Evolutionary conservation across 139 green algal genomes (phyloP), one percentile per base, ranked within the genome.

Genomic region (Nannochloris sp.): DNA sequence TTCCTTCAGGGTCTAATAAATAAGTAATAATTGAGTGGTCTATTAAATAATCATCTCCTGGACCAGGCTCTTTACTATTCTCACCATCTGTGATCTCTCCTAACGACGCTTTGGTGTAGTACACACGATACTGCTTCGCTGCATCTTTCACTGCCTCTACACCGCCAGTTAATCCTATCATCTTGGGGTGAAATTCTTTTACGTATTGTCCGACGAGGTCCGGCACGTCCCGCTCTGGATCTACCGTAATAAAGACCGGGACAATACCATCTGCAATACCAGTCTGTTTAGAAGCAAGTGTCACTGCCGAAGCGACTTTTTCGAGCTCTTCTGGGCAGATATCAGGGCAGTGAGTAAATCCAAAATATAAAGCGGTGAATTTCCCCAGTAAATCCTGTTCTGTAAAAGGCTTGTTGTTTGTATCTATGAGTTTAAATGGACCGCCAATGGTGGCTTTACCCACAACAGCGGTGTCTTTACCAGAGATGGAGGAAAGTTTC

Each of bases 11-110:
- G 68, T 94, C 71, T 38, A 98, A 62, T 8, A 97, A 74, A 76
- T 98, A 98, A 31, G 87, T 92, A 72, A 99, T 98, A 81, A 99
- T 99, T 69, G 89, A 97, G 71, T 99, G 94, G 65, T 99, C 94
- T 8, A 99, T 84, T 31, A 99, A 76, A 70, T 99, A 99, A 62
- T 98, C 95, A 4, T 84, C 60, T 0, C 47, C 45, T 33, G 58
- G 56, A 32, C 87, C 80, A 31, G 33, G 37, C n/a, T 51, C 54
- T 12, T 54, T 13, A 15, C 46, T 63, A 24, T 31, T 29, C 3
- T 29, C 32, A 35, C 24, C 24, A 31, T 25, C 47, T 6, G 44
- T 61, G 23, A 51, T 64, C 4, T 68, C 42, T 48, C 54, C 75
- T 33, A 14, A 73, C 76, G 23, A 53, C 29, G 87, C 88, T 71